A percentile compares a stretch with the other conserved stretches of the same genome.
These are phyloP conservation scores for Leptodontidium sp. DNA, from an alignment of 2,329 filamentous ascomycete genomes.

Conservation along the genomic window DNA sequence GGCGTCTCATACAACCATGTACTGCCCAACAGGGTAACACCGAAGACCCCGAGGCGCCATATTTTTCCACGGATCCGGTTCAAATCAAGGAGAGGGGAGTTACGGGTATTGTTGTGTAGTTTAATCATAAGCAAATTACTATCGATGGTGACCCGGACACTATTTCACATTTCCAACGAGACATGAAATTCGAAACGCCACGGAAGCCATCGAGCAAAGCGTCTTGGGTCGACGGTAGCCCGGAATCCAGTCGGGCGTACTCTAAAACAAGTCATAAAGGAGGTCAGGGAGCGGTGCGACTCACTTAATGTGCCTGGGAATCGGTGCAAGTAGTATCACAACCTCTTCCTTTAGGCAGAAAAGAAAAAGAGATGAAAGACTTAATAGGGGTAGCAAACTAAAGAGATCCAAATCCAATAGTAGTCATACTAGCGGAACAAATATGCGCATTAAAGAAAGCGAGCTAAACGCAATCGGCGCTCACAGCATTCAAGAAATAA, in stretches of 20 bases:
- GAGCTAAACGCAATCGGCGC: conserved; percentile 33
- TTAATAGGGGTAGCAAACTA: conserved; percentile 32
- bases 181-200: conserved; percentile 33
- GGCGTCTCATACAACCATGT: no score
- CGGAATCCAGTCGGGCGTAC: conserved; percentile 34
- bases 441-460: conserved; percentile 30
- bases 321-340: no score
- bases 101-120: no score
- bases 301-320: no score
- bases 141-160: conserved; percentile 18
- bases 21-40: no score
- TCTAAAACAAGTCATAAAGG: conserved; percentile 34
- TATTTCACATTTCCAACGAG: conserved; percentile 40
- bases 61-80: no score
- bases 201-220: conserved; percentile 31
- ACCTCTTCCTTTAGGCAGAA: no score
- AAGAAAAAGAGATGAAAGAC: conserved; percentile 34
- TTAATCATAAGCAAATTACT: no score
- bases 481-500: conserved; percentile 40
- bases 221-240: conserved; percentile 36
- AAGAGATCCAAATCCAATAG: conserved; percentile 37
- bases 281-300: background rate
- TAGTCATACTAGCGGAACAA: conserved; percentile 34
- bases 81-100: no score
- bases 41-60: no score